A percentile compares a stretch with the other conserved stretches of the same genome.
These are phyloP conservation scores for Tausonia pullulans DNA, from an alignment of 1,284 basidiomycete species.

Conservation along the genomic window DNA sequence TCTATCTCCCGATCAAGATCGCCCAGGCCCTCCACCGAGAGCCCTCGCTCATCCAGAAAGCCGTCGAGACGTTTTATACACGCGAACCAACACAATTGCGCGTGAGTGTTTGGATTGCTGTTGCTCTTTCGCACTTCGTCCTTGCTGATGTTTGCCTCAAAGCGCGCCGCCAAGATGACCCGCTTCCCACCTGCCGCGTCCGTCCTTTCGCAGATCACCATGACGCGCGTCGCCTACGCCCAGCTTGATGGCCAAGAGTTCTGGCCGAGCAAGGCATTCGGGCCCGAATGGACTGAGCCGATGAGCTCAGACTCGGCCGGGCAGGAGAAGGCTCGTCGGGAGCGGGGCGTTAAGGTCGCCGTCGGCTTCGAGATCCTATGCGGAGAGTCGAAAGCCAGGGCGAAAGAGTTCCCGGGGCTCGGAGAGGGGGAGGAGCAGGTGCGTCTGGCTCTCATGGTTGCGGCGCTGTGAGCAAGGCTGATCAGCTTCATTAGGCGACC, in stretches of 20 bases:
- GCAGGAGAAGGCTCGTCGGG: constrained; percentile 29
- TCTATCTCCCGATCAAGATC: constrained; percentile 65
- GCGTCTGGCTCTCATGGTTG: constrained; percentile 20
- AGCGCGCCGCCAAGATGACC: constrained; percentile 76
- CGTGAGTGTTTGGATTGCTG: constrained; percentile 40
- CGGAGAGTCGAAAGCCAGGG: constrained; percentile 56
- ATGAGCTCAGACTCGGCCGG: constrained; percentile 25
- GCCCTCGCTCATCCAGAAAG: constrained; percentile 67
- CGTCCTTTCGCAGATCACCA: constrained; percentile 49
- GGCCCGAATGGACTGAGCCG: constrained; percentile 36
- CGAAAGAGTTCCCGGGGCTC: constrained; percentile 15
- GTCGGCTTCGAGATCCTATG: constrained; percentile 93
- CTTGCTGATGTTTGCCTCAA: background rate
- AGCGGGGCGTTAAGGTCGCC: constrained; percentile 82
- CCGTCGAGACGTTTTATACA: constrained; percentile 83
- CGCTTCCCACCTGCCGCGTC: constrained; percentile 65
- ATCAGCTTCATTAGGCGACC: constrained; percentile 14
- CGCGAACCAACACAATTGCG: constrained; percentile 77
- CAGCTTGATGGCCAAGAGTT: constrained; percentile 84
- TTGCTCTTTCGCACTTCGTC: background rate
- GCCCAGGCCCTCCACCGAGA: constrained; percentile 55
- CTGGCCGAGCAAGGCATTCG: constrained; percentile 80
- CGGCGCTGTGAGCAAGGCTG: background rate
- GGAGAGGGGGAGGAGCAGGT: constrained; percentile 37
- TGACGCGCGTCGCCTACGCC: constrained; percentile 86